Evolutionary conservation across 768 basidiomycete species (phyloP), one percentile per base, ranked within the genome.

Genomic region (Russula sp.): DNA sequence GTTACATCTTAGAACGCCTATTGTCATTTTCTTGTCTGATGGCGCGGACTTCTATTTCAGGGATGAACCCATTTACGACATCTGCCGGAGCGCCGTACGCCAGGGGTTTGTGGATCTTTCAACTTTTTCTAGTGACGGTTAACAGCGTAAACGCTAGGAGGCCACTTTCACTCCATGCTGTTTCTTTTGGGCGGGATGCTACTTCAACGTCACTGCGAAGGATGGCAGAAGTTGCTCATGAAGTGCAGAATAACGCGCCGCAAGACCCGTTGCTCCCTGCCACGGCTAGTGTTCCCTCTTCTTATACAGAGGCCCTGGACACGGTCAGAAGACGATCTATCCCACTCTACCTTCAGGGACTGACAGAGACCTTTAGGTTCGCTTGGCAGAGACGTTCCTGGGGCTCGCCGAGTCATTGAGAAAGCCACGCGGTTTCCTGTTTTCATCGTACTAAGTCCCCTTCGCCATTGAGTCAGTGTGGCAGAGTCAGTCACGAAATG

Each of bases 1-100:
- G n/a, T n/a, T 64, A 7, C 50, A 47, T 20, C 58, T 2, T 22
- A 81, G 82, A 51, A 70, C 75, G 1, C 82, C 83, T 0, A 76
- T 84, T 5, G 69, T 84, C 10, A 77, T 84, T 58, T 85, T 84
- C 70, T 72, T 83, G 13, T 84, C 83, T 1, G 83, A 83, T 60
- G 83, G 83, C 0, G 78, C 81, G 71, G 78, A 79, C 54, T n/a
- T n/a, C n/a, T 0, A 18, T 2, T 70, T 80, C n/a, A 52, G 43
- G 0, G 80, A 83, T 52, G 41, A 66, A 6, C 66, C 71, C 0
- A 70, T 82, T 29, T 74, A 76, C n/a, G 73, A 76, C 54, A 60
- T 83, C 4, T 77, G 78, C 57, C 75, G 74, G 16, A 49, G 76
- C 2, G 75, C 83, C 0, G 64, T 79, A 18, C 71, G 73, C 36